Evolutionary conservation across 2,329 filamentous ascomycete genomes (phyloP).

Genomic region (Alternaria sp.): DNA sequence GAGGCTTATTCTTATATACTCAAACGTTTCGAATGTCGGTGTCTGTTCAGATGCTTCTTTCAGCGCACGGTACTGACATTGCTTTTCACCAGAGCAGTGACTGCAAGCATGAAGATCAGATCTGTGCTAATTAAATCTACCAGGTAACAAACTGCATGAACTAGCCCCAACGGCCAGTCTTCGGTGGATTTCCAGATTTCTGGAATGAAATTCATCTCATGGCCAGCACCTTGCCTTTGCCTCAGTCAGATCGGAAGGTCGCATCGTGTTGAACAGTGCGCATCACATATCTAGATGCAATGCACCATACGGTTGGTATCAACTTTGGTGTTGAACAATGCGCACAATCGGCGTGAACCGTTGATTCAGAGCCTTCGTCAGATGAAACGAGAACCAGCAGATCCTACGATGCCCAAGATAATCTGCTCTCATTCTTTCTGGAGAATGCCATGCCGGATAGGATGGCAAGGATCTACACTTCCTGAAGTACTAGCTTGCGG

Average conservation of each 20-base stretch:
- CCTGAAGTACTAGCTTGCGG: not conserved
- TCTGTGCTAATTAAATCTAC: slow-evolving; percentile 3
- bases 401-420: not conserved
- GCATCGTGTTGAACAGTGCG: not conserved
- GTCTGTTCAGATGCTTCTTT: slow-evolving; percentile 3
- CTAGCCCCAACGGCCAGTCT: not conserved
- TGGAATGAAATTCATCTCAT: not conserved
- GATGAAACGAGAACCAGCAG: slow-evolving; percentile 1
- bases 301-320: not conserved
- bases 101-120: not conserved
- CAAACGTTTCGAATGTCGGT: not conserved
- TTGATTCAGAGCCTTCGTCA: slow-evolving; percentile 1
- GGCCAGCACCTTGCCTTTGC: not conserved
- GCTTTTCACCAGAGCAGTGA: not conserved
- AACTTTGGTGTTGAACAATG: not conserved
- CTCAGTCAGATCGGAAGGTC: not conserved
- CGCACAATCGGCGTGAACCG: not conserved
- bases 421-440: not conserved
- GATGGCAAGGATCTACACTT: not conserved
- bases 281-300: not conserved
- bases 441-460: not conserved
- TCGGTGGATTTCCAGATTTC: not conserved
- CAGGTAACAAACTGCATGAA: not conserved
- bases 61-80: not conserved
- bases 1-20: not conserved